Percentiles rank a stretch among this genome's conserved stretches.
Conservation (phyloP, 2,329 filamentous ascomycete genomes). For the Cytospora paraplurivora region DNA sequence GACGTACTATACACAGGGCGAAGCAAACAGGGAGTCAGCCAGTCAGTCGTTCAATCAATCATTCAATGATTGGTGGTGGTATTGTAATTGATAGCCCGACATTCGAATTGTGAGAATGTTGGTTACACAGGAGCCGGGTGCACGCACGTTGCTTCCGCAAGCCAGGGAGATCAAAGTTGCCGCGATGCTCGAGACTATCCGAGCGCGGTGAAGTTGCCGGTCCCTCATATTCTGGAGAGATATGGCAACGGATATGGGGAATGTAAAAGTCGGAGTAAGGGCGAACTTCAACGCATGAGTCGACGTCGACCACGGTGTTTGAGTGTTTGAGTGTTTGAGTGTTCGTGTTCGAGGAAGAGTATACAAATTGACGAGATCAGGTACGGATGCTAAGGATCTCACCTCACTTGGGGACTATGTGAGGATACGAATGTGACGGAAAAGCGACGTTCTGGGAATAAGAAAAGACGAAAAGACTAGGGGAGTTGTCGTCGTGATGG, state of each 20-base stretch:
- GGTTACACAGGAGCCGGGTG: conserved; percentile 1
- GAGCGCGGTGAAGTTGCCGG: conserved; percentile 59
- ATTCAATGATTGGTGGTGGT: no score
- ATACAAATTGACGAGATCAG: neutral
- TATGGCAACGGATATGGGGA: conserved; percentile 31
- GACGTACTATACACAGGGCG: conserved; percentile 70
- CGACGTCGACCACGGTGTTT: neutral
- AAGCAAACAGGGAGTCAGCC: conserved; percentile 26
- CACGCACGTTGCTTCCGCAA: conserved; percentile 85
- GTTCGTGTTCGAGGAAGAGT: neutral
- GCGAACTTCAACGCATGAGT: conserved; percentile 14
- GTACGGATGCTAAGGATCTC: no score
- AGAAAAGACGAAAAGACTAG: neutral
- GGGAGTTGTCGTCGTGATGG: neutral
- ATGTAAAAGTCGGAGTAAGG: neutral
- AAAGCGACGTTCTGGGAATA: neutral
- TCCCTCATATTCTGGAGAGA: conserved; percentile 44
- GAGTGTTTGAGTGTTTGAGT: neutral
- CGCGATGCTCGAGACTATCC: conserved; percentile 80
- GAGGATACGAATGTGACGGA: neutral
- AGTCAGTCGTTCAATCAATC: neutral
- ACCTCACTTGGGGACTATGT: neutral
- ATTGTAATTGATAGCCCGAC: neutral
- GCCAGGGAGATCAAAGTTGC: conserved; percentile 84
- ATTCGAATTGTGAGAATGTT: neutral